phyloP scores from a whole-genome alignment of 176 grass and related monocot species.

The Musa troglodytarum region DNA sequence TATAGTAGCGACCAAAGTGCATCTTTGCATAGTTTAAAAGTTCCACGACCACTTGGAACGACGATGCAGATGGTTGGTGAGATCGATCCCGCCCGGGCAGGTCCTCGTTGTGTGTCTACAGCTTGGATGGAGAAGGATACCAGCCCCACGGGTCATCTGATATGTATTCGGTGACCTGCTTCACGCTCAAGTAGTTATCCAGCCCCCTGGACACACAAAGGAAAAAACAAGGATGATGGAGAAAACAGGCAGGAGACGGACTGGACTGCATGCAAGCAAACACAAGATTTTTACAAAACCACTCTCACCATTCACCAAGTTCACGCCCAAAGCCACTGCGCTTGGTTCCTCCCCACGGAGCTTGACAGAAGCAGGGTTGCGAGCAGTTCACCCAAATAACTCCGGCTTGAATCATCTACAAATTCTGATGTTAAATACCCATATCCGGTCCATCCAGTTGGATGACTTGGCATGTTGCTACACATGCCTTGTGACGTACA shows the following conservation, averaged over 20 bases:
- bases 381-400: conserved; percentile 92
- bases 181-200: conserved; percentile 77
- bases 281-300: conserved; percentile 2
- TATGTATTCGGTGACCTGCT: conserved; percentile 90
- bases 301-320: conserved; percentile 70
- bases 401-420: conserved; percentile 59
- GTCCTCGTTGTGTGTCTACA: conserved; percentile 13
- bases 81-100: too few relatives aligned
- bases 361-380: conserved; percentile 93
- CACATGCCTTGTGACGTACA: not conserved
- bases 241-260: not conserved
- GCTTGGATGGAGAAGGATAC: conserved; percentile 70
- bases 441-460: too few relatives aligned
- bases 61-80: too few relatives aligned
- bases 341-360: conserved; percentile 94
- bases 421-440: too few relatives aligned
- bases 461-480: not conserved
- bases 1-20: too few relatives aligned
- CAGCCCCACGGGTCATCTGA: conserved; percentile 88
- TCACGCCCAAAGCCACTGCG: conserved; percentile 94
- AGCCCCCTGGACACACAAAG: conserved; percentile 52
- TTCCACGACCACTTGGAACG: too few relatives aligned
- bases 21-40: too few relatives aligned
- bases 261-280: not conserved
- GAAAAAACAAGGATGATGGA: not conserved